A percentile compares a stretch with the other conserved stretches of the same genome.
Evolutionary conservation across 116 monocot species (phyloP).

Genomic region (Zostera marina): DNA sequence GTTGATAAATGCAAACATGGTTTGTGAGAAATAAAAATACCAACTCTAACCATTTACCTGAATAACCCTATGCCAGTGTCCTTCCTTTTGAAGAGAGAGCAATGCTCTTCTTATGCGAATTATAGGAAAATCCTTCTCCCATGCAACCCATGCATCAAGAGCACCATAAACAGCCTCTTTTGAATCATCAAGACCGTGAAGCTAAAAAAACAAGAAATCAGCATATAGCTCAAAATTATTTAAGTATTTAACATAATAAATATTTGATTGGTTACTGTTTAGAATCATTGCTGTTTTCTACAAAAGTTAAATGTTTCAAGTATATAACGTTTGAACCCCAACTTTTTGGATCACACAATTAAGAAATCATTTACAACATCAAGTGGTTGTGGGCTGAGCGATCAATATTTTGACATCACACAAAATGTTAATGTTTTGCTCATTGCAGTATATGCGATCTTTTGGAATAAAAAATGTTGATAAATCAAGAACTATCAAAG

Average conservation of each 20-base stretch:
- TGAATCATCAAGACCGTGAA: slow-evolving; percentile 59
- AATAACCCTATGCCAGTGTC: slow-evolving; percentile 87
- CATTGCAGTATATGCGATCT: too few species aligned
- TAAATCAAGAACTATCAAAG: not conserved
- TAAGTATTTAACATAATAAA: not conserved
- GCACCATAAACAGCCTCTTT: slow-evolving; percentile 88
- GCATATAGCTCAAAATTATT: not conserved
- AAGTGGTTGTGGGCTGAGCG: too few species aligned
- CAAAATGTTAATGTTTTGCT: too few species aligned
- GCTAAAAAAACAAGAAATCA: slow-evolving; percentile 20
- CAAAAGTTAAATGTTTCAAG: too few species aligned
- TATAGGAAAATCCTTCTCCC: slow-evolving; percentile 66
- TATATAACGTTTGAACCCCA: too few species aligned
- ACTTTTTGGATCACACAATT: too few species aligned
- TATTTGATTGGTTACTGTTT: too few species aligned
- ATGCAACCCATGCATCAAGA: slow-evolving; percentile 96
- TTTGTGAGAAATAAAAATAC: not conserved
- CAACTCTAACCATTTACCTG: slow-evolving; percentile 32
- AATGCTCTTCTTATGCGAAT: slow-evolving; percentile 41
- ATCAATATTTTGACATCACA: too few species aligned
- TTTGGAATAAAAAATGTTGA: not conserved
- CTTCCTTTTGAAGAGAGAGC: slow-evolving; percentile 61
- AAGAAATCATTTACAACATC: too few species aligned
- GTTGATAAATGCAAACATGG: not conserved
- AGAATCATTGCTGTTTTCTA: too few species aligned